phyloP scores from a whole-genome alignment of 2,329 filamentous ascomycete genomes.

The Sporothrix pallida region DNA sequence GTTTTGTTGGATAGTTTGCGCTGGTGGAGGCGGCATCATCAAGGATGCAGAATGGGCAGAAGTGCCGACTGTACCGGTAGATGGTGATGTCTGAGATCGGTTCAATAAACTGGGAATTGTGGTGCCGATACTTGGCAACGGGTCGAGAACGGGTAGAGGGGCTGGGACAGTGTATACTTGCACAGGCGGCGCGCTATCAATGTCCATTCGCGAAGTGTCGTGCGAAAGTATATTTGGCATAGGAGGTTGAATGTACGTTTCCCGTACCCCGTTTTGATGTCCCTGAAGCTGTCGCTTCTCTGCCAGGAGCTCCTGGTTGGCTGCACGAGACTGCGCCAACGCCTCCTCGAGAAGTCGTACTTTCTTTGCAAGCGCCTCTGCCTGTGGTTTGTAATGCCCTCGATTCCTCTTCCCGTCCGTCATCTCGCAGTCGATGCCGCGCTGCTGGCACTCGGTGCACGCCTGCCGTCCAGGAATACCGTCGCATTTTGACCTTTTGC shows the following conservation, averaged over 20 bases:
- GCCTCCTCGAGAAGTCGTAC: conserved; percentile 30
- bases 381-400: conserved; percentile 35
- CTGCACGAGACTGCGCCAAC: conserved; percentile 21
- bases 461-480: conserved; percentile 29
- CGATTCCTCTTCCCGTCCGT: conserved; percentile 34
- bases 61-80: neutral
- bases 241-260: too few species aligned
- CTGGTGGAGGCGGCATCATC: neutral
- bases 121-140: neutral
- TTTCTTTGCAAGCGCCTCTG: conserved; percentile 28
- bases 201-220: neutral
- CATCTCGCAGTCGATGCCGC: conserved; percentile 33
- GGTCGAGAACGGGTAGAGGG: neutral
- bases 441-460: conserved; percentile 32
- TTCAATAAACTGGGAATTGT: neutral
- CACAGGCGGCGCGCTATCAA: neutral
- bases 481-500: conserved; percentile 34
- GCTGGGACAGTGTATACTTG: neutral
- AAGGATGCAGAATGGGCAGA: neutral
- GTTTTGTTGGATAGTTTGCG: neutral
- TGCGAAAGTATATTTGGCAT: neutral
- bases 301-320: conserved; percentile 18
- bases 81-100: neutral
- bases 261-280: neutral
- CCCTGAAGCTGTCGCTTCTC: neutral